Evolutionary conservation across 306 rosid genomes (phyloP).

Genomic region (Citrullus mucosospermus): DNA sequence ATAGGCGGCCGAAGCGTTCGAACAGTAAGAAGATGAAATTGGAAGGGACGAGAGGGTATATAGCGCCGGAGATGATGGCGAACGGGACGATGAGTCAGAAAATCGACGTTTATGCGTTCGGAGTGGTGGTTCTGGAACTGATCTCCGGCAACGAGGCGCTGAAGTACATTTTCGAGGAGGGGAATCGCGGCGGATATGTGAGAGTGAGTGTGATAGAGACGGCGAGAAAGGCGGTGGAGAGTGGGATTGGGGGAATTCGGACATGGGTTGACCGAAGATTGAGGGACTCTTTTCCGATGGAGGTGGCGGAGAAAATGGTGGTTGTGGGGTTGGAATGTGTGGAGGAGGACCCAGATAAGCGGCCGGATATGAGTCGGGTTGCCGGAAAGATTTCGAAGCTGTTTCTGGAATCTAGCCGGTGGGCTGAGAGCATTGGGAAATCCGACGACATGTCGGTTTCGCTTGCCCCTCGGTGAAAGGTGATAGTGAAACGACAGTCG

Average conservation of each 20-base stretch:
- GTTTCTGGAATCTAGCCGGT: constrained; percentile 54
- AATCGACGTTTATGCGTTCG: constrained; percentile 80
- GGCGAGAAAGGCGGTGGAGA: constrained; percentile 39
- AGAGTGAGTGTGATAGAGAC: constrained; percentile 63
- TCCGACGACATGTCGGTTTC: constrained; percentile 44
- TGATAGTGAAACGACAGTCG: background rate
- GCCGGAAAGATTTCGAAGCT: constrained; percentile 44
- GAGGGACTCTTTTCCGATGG: constrained; percentile 76
- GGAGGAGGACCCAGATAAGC: constrained; percentile 38
- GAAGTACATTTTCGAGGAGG: constrained; percentile 30
- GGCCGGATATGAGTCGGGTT: constrained; percentile 73
- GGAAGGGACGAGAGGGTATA: constrained; percentile 83
- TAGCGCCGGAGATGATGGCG: constrained; percentile 69
- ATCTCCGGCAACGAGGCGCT: constrained; percentile 68
- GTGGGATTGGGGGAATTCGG: constrained; percentile 33
- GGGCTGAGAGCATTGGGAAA: constrained; percentile 50
- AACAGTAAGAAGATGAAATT: constrained; percentile 31
- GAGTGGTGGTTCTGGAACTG: constrained; percentile 75
- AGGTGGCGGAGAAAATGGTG: constrained; percentile 60
- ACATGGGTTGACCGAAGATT: constrained; percentile 69
- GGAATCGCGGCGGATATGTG: constrained; percentile 24
- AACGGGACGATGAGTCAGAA: constrained; percentile 59
- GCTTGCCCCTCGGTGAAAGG: constrained; percentile 45
- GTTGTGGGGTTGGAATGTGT: constrained; percentile 55
- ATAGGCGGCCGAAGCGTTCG: constrained; percentile 16